A percentile compares a stretch with the other conserved stretches of the same genome.
Conservation (phyloP, 352 stramenopile genomes). For the Phytophthora citricola region DNA sequence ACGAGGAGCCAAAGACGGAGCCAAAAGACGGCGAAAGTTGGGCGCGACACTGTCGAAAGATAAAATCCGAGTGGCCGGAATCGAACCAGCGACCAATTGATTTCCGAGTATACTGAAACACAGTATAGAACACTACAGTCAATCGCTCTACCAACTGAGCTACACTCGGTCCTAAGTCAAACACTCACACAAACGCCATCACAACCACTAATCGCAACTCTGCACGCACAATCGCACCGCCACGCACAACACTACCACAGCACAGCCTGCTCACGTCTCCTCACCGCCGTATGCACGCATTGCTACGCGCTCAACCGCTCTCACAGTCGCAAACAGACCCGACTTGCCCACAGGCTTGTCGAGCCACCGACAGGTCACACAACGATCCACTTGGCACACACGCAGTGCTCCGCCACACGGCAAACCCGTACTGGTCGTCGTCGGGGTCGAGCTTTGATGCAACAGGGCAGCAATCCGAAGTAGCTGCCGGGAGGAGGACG, state of each 20-base stretch:
- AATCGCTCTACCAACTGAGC: constrained; percentile 1
- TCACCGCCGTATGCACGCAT: neutral
- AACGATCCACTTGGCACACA: too few relatives aligned
- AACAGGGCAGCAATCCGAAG: too few relatives aligned
- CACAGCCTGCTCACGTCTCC: neutral
- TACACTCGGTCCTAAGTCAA: neutral
- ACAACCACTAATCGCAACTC: neutral
- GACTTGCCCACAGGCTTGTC: neutral
- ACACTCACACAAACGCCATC: neutral
- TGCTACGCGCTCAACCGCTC: neutral
- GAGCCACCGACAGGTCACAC: too few relatives aligned
- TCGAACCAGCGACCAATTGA: constrained; percentile 1
- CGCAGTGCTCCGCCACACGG: neutral
- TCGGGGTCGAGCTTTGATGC: too few relatives aligned
- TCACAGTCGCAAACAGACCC: neutral
- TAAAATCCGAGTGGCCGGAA: constrained; percentile 1
- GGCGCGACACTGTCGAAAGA: neutral
- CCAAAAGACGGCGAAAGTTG: neutral
- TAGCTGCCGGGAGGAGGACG: too few relatives aligned
- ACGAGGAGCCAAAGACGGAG: neutral
- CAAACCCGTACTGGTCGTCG: neutral
- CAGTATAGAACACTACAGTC: constrained; percentile 1
- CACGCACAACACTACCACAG: neutral
- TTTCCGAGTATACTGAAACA: neutral
- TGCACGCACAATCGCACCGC: neutral